Base-by-base conservation (phyloP, 2,329 filamentous ascomycete species). In the Fusarium keratoplasticum region DNA sequence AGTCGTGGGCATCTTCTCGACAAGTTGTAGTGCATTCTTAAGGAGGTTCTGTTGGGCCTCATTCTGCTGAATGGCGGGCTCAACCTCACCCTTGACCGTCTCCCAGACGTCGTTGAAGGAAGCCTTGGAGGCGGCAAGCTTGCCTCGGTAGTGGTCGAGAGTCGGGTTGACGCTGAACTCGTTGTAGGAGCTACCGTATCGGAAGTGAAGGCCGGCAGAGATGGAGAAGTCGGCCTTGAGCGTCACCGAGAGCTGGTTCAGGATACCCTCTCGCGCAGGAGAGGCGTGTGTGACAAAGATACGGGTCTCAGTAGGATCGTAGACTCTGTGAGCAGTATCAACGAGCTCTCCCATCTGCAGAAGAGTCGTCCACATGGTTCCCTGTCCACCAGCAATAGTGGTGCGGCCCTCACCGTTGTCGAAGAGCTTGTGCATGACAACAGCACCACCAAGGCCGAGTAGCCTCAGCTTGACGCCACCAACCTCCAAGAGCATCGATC, bases 101-200 rank as follows among this genome's bases (percentile, higher is more conserved):
- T 99, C 96, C 96, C 96, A 99, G 9, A 99, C 96, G 83, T 99
- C 96, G 82, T 97, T 98, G 87, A 99, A 99, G 0, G 96, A 98
- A 2, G 96, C 96, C 85, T 98, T 98, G 59, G 96, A 98, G 14
- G 96, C 96, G 61, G 96, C 96, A 64, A 99, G 91, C 88, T 99
- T 99, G 81, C 96, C 97, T 69, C 97, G 95, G 84, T 99, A 99
- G 85, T 99, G 96, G 79, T 99, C 96, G 64, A 99, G 88, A 0
- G 96, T 98, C 4, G 96, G 97, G 83, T 99, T 99, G 81, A 99
- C 96, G 74, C 95, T 98, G 85, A 99, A 99, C 83, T 99, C 97
- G 84, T 99, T 99, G 89, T 99, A 99, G 1, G 97, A 99, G 83
- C 96, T 98, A 74, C 97, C 96, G 78, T 99, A 99, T 75, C 96